Conservation (phyloP, 345 rosid genomes). For the Crucihimalaya himalaica region DNA sequence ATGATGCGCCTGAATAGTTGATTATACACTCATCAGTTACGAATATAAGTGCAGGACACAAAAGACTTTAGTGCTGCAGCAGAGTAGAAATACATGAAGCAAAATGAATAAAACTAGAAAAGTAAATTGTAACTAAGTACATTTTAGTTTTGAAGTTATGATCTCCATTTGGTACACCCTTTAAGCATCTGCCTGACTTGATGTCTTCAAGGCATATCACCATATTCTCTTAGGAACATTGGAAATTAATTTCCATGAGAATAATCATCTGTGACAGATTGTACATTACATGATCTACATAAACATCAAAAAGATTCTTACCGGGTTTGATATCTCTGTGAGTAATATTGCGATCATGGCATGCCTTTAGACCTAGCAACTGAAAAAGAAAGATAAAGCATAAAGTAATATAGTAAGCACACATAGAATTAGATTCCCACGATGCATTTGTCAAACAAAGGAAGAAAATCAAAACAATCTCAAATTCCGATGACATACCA, state of each 20-base stretch:
- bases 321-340: slow-evolving; percentile 98
- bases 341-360: slow-evolving; percentile 93
- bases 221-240: slow-evolving; percentile 72
- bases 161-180: slow-evolving; percentile 59
- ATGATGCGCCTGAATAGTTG: slow-evolving; percentile 71
- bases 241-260: slow-evolving; percentile 25
- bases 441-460: slow-evolving; percentile 17
- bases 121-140: slow-evolving; percentile 44
- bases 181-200: slow-evolving; percentile 73
- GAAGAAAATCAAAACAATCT: slow-evolving; percentile 21
- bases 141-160: slow-evolving; percentile 62
- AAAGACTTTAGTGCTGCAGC: background rate
- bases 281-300: slow-evolving; percentile 13
- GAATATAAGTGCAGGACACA: slow-evolving; percentile 4
- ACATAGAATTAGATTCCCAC: background rate
- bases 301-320: slow-evolving; percentile 43
- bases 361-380: slow-evolving; percentile 85
- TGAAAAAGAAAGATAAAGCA: slow-evolving; percentile 37
- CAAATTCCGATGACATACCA: slow-evolving; percentile 54
- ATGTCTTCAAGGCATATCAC: slow-evolving; percentile 89
- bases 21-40: slow-evolving; percentile 25
- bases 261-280: slow-evolving; percentile 19
- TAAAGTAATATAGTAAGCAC: slow-evolving; percentile 4
- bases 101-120: slow-evolving; percentile 27
- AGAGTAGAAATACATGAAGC: slow-evolving; percentile 8